A percentile compares a stretch with the other conserved stretches of the same genome.
Conservation (phyloP, 2,329 filamentous ascomycete species). For the Xylaria sp. region DNA sequence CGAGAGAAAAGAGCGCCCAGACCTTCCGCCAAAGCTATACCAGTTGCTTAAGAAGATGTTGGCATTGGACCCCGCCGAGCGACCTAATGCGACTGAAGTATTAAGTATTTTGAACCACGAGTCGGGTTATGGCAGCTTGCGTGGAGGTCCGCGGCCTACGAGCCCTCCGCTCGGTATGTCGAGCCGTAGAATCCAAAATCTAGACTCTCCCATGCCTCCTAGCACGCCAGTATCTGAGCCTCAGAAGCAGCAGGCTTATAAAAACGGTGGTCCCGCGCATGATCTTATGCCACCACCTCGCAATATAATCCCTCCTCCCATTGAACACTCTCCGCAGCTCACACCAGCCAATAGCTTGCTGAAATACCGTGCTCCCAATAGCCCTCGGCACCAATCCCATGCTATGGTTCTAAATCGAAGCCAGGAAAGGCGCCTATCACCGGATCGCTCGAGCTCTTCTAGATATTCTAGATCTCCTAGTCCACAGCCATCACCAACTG, state of each 20-base stretch:
- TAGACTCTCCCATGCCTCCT: slow-evolving; percentile 64
- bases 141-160: slow-evolving; percentile 50
- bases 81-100: slow-evolving; percentile 89
- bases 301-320: slow-evolving; percentile 43
- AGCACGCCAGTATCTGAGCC: slow-evolving; percentile 62
- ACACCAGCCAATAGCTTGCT: slow-evolving; percentile 48
- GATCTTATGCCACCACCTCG: slow-evolving; percentile 47
- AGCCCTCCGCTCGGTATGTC: slow-evolving; percentile 55
- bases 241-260: slow-evolving; percentile 40
- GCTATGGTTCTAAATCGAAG: slow-evolving; percentile 57
- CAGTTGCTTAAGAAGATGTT: slow-evolving; percentile 83
- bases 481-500: slow-evolving; percentile 37
- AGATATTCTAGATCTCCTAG: slow-evolving; percentile 36
- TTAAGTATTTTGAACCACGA: slow-evolving; percentile 80
- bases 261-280: slow-evolving; percentile 36
- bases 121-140: slow-evolving; percentile 59
- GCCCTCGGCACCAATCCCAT: slow-evolving; percentile 49
- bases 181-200: slow-evolving; percentile 62
- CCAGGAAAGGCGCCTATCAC: slow-evolving; percentile 53
- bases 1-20: slow-evolving; percentile 77
- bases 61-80: slow-evolving; percentile 77
- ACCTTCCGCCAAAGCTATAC: slow-evolving; percentile 88
- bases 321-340: slow-evolving; percentile 47
- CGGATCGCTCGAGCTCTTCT: slow-evolving; percentile 44
- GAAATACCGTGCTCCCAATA: slow-evolving; percentile 48